These are phyloP conservation scores for Canariomyces notabilis DNA, from an alignment of 2,329 filamentous ascomycete species.

Conservation along the genomic window DNA sequence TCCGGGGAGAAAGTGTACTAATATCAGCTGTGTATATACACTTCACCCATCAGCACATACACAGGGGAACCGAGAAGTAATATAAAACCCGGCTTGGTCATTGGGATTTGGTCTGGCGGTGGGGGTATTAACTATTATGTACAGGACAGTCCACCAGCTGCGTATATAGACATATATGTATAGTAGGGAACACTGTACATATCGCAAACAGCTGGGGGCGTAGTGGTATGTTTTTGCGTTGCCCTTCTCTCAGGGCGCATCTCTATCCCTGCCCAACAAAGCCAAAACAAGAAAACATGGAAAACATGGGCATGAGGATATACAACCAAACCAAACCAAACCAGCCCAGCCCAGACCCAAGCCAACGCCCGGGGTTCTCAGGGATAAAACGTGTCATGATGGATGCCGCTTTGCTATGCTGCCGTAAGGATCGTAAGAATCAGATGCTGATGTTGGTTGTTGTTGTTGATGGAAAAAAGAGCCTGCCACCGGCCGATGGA, in stretches of 20 bases:
- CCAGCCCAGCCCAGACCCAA: slow-evolving; percentile 20
- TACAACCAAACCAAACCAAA: background rate
- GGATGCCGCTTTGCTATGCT: slow-evolving; percentile 26
- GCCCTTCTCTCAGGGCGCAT: background rate
- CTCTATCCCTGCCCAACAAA: background rate
- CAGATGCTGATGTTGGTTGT: slow-evolving; percentile 26
- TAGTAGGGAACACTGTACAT: background rate
- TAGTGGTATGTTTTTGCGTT: background rate
- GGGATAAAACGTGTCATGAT: slow-evolving; percentile 19
- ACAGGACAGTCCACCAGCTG: slow-evolving; percentile 11
- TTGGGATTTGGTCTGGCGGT: background rate
- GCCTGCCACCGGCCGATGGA: slow-evolving; percentile 2
- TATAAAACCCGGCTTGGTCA: slow-evolving; percentile 1
- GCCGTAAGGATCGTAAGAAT: slow-evolving; percentile 58
- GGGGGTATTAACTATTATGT: slow-evolving; percentile 22
- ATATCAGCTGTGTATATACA: no score
- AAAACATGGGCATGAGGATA: background rate
- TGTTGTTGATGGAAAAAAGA: background rate
- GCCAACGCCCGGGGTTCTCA: slow-evolving; percentile 8
- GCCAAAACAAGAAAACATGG: background rate
- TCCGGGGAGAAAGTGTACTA: no score
- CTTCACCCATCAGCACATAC: no score
- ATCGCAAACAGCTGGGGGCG: background rate
- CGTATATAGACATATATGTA: slow-evolving; percentile 3
- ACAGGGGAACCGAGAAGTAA: background rate